phyloP scores from a whole-genome alignment of 1,284 basidiomycete genomes.

The Pseudozyma pruni region DNA sequence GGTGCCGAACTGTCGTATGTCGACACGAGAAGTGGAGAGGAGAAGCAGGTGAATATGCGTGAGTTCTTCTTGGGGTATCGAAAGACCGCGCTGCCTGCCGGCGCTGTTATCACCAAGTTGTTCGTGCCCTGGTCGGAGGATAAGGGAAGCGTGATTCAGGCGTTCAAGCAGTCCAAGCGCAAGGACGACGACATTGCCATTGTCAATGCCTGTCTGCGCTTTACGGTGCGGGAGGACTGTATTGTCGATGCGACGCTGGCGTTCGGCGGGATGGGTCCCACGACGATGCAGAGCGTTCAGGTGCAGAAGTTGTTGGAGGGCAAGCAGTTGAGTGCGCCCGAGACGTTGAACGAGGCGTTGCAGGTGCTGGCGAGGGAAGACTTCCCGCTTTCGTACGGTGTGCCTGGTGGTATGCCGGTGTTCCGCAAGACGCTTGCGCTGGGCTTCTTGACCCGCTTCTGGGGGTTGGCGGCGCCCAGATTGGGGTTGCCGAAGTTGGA shows the following conservation, averaged over 20 bases:
- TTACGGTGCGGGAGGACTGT: conserved; percentile 26
- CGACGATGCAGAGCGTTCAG: conserved; percentile 49
- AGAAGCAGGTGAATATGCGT: conserved; percentile 47
- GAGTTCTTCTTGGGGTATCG: conserved; percentile 68
- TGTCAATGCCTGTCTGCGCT: conserved; percentile 65
- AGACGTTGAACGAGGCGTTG: conserved; percentile 22
- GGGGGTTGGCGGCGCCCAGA: conserved; percentile 53
- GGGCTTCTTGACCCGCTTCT: conserved; percentile 68
- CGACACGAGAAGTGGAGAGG: conserved; percentile 49
- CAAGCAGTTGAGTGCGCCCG: conserved; percentile 20
- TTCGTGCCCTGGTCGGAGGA: conserved; percentile 48
- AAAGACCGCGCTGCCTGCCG: conserved; percentile 64
- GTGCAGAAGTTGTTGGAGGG: conserved; percentile 52
- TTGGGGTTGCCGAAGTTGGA: conserved; percentile 32
- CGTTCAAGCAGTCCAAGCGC: conserved; percentile 69
- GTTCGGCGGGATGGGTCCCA: conserved; percentile 69
- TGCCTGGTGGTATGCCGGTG: conserved; percentile 68
- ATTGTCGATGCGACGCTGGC: conserved; percentile 60
- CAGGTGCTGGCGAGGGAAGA: conserved; percentile 55
- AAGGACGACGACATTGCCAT: conserved; percentile 69
- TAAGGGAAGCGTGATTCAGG: conserved; percentile 54
- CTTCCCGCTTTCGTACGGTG: conserved; percentile 64
- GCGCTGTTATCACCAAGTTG: conserved; percentile 63
- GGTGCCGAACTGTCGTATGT: conserved; percentile 52
- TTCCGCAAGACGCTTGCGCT: conserved; percentile 68